These are phyloP conservation scores for Sugiyamaella grinbergsii DNA, from an alignment of 1,139 yeast species.

Conservation along the genomic window DNA sequence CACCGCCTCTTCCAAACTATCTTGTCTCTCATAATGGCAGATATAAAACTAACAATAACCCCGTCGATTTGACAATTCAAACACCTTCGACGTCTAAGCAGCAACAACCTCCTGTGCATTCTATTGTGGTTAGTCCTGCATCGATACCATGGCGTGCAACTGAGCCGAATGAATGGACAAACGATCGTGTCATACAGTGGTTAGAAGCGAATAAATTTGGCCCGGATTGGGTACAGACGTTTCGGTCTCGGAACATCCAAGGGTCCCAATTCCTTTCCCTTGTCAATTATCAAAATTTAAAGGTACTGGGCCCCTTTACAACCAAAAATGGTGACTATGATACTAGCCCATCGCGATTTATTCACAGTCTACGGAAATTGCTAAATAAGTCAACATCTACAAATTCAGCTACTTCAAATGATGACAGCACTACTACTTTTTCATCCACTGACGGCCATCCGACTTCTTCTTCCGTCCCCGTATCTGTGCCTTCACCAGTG, in stretches of 20 bases:
- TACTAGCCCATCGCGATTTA: conserved; percentile 58
- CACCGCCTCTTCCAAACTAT: conserved; percentile 1
- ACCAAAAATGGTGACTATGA: conserved; percentile 47
- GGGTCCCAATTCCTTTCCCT: conserved; percentile 69
- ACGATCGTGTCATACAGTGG: conserved; percentile 68
- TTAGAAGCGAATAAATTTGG: conserved; percentile 67
- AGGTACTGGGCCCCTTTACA: conserved; percentile 45
- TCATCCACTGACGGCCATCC: neutral
- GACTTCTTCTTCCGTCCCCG: neutral
- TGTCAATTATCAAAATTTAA: conserved; percentile 63
- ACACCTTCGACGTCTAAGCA: conserved; percentile 8
- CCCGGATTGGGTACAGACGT: conserved; percentile 68
- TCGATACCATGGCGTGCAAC: conserved; percentile 37
- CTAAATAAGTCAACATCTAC: conserved; percentile 43
- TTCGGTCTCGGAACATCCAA: conserved; percentile 58
- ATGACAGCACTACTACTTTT: neutral
- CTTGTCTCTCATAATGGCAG: neutral
- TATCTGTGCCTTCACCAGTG: neutral
- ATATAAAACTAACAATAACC: neutral
- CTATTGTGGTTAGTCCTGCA: conserved; percentile 23
- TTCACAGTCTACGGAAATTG: conserved; percentile 53
- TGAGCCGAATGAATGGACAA: conserved; percentile 62
- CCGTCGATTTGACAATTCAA: conserved; percentile 3
- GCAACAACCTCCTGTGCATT: conserved; percentile 3
- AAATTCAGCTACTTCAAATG: conserved; percentile 15